These are phyloP conservation scores for Fomes fomentarius DNA, from an alignment of 1,284 basidiomycete species.

Conservation along the genomic window DNA sequence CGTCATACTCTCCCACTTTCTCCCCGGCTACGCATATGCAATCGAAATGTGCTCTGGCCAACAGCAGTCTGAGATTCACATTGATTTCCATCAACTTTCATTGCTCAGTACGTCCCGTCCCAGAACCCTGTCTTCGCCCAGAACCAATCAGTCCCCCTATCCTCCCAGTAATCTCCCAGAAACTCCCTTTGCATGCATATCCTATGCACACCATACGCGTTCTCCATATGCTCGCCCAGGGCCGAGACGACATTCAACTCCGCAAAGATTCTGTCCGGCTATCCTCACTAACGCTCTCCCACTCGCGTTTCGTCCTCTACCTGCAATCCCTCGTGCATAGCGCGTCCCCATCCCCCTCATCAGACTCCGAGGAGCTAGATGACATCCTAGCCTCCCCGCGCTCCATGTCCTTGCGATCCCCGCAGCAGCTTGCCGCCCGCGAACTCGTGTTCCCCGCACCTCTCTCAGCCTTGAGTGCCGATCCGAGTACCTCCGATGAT, in stretches of 20 bases:
- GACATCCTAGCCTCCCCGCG: slow-evolving; percentile 28
- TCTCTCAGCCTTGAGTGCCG: slow-evolving; percentile 42
- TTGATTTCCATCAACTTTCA: slow-evolving; percentile 61
- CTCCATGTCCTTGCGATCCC: slow-evolving; percentile 28
- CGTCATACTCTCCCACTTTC: slow-evolving; percentile 57
- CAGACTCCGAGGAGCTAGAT: slow-evolving; percentile 40
- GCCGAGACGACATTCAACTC: slow-evolving; percentile 38
- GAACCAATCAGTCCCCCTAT: slow-evolving; percentile 1
- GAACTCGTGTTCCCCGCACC: slow-evolving; percentile 73
- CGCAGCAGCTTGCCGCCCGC: slow-evolving; percentile 40
- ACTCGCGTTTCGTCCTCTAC: slow-evolving; percentile 74
- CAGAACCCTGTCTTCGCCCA: slow-evolving; percentile 10
- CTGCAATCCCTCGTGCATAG: slow-evolving; percentile 72
- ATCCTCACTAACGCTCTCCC: slow-evolving; percentile 53
- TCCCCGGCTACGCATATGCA: slow-evolving; percentile 57
- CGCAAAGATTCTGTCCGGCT: slow-evolving; percentile 44
- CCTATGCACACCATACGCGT: slow-evolving; percentile 59
- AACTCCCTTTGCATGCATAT: slow-evolving; percentile 59
- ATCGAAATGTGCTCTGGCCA: slow-evolving; percentile 43
- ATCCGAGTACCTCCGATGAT: slow-evolving; percentile 6
- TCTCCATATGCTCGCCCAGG: slow-evolving; percentile 41
- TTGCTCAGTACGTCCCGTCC: slow-evolving; percentile 55
- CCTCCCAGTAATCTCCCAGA: slow-evolving; percentile 62
- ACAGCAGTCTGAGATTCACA: slow-evolving; percentile 47
- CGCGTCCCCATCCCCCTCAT: slow-evolving; percentile 42